Percentiles rank a stretch among this genome's conserved stretches.
phyloP scores from a whole-genome alignment of 1,139 yeast species.

The Pneumocystis sp. region DNA sequence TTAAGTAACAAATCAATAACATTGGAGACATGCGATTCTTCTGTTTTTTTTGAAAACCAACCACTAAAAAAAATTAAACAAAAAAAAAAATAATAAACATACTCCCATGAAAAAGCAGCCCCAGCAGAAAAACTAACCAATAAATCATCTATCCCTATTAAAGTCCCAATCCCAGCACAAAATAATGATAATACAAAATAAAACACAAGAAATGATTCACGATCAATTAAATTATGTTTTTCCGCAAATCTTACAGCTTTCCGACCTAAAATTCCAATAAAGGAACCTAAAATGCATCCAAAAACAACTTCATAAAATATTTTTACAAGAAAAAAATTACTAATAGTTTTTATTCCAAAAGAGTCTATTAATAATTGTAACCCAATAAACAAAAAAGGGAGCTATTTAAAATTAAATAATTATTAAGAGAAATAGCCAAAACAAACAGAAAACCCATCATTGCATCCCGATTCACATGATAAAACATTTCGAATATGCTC shows the following conservation, averaged over 20 bases:
- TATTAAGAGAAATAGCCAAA: constrained; percentile 60
- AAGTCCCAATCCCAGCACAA: constrained; percentile 45
- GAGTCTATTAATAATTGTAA: background rate
- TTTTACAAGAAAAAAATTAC: constrained; percentile 62
- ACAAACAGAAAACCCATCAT: constrained; percentile 98
- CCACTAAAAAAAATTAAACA: constrained; percentile 28
- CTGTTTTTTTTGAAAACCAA: constrained; percentile 74
- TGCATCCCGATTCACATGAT: constrained; percentile 72
- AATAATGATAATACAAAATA: constrained; percentile 39
- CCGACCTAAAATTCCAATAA: constrained; percentile 63
- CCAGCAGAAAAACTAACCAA: constrained; percentile 82
- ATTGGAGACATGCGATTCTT: constrained; percentile 76
- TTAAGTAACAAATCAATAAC: constrained; percentile 54
- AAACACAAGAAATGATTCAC: constrained; percentile 86
- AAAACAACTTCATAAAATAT: constrained; percentile 76
- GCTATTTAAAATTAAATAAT: constrained; percentile 9
- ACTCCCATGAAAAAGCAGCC: constrained; percentile 86
- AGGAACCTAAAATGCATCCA: constrained; percentile 64
- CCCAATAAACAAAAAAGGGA: background rate
- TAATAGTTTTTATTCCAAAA: constrained; percentile 2
- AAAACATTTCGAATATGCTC: constrained; percentile 84
- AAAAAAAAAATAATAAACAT: background rate
- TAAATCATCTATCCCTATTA: constrained; percentile 84
- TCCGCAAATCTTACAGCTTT: constrained; percentile 65
- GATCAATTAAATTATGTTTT: constrained; percentile 56